Conservation (phyloP, 2,329 filamentous ascomycete species). For the Paraconiothyrium brasiliense region DNA sequence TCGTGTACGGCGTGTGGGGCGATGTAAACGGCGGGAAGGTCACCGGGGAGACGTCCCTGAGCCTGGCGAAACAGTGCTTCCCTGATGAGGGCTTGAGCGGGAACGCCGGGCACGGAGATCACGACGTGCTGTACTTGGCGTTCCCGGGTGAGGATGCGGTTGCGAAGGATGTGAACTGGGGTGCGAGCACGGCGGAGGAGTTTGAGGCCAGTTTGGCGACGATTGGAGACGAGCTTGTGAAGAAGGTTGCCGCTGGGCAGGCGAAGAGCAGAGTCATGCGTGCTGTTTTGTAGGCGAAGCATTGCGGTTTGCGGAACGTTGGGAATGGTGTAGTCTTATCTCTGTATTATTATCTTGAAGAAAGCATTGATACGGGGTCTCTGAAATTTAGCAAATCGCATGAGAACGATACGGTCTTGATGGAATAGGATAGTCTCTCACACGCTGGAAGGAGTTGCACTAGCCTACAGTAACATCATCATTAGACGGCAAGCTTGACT, state of each 20-base stretch:
- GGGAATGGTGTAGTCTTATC: not conserved
- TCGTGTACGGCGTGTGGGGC: constrained; percentile 69
- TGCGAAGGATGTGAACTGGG: constrained; percentile 67
- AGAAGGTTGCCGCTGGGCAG: constrained; percentile 20
- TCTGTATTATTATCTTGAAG: not conserved
- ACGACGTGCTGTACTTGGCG: constrained; percentile 70
- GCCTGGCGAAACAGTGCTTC: constrained; percentile 67
- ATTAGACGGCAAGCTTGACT: too few relatives aligned
- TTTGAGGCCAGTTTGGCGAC: constrained; percentile 64
- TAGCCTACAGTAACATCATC: too few relatives aligned
- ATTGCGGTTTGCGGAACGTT: not conserved
- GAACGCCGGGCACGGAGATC: constrained; percentile 63
- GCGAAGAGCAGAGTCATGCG: constrained; percentile 14
- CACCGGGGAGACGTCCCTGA: constrained; percentile 66
- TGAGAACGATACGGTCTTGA: too few relatives aligned
- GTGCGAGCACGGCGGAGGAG: constrained; percentile 56
- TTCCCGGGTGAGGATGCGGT: constrained; percentile 67
- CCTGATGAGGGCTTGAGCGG: constrained; percentile 60
- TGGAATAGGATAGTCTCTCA: too few relatives aligned
- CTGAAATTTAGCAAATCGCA: not conserved
- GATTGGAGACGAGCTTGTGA: constrained; percentile 64
- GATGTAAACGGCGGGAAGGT: constrained; percentile 68
- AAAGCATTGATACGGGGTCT: not conserved
- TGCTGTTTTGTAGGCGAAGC: not conserved
- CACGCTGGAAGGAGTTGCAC: too few relatives aligned